Percentiles rank a stretch among this genome's conserved stretches.
phyloP scores from a whole-genome alignment of 805 yeast species.

The Candida caryicola region DNA sequence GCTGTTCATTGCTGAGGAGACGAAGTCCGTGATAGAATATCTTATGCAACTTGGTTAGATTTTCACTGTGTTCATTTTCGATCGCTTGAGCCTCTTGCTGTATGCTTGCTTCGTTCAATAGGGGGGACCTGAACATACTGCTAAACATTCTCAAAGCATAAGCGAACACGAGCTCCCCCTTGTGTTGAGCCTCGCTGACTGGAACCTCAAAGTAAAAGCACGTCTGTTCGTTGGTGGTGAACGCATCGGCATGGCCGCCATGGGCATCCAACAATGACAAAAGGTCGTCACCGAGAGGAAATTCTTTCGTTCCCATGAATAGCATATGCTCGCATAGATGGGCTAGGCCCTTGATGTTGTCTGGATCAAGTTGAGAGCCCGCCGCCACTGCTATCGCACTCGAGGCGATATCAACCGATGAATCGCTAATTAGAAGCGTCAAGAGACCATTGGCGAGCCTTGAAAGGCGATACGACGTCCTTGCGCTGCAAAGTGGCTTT shows the following conservation, averaged over 20 bases:
- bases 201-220: constrained; percentile 65
- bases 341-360: constrained; percentile 72
- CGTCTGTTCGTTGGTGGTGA: constrained; percentile 66
- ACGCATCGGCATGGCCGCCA: constrained; percentile 66
- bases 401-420: constrained; percentile 59
- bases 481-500: constrained; percentile 34
- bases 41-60: constrained; percentile 43
- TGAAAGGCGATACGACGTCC: constrained; percentile 44
- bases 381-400: constrained; percentile 73
- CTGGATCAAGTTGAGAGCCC: constrained; percentile 82
- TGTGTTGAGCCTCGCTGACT: constrained; percentile 23
- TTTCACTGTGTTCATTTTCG: constrained; percentile 65
- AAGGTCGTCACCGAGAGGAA: constrained; percentile 46
- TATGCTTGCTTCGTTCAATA: constrained; percentile 41
- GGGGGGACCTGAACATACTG: constrained; percentile 49
- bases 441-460: constrained; percentile 66
- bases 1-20: constrained; percentile 43
- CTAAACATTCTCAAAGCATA: constrained; percentile 49
- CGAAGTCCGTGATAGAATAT: constrained; percentile 58
- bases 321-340: constrained; percentile 83
- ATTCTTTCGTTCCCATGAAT: constrained; percentile 50
- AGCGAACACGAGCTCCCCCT: constrained; percentile 41
- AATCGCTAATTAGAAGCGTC: constrained; percentile 72
- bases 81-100: constrained; percentile 57
- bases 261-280: constrained; percentile 40